Base-by-base conservation (phyloP, 2,329 filamentous ascomycete genomes). In the Tolypocladium tundrense region DNA sequence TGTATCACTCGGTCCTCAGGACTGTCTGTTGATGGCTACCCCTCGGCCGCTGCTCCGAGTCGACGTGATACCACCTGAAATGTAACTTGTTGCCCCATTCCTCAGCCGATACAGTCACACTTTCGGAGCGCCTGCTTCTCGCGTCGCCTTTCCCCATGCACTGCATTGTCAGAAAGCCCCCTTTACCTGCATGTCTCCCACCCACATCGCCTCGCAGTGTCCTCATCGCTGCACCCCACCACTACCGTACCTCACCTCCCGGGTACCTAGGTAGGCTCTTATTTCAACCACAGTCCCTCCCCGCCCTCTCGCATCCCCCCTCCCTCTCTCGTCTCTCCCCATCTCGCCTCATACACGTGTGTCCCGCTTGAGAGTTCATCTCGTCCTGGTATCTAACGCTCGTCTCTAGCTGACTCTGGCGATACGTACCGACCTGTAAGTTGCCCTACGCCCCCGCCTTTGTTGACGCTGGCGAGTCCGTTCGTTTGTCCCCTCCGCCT, bases 371-470 rank as follows among this genome's bases (percentile, higher is more conserved):
- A 60, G 62, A 60, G 60, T 62, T 61, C 60, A 57, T 62, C 61
- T 62, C 64, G 64, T 63, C 64, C 60, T 59, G 60, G 60, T 62
- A 70, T 76, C 75, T 80, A 75, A 77, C 75, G 56, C 62, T 67
- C 62, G 62, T 71, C 63, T 72, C 67, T 72, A 84, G 82, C 82
- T 71, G 82, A 84, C 67, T 78, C 79, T 66, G 79, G 79, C 72
- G 81, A 85, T 68, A 84, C 75, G 63, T 85, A 84, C 72, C 80
- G 82, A 71, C 80, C 81, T 68, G 82, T 81, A 73, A 81, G 79
- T 79, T 59, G 43, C 41, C 48, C n/a, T 10, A 33, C 21, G 10
- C 21, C 48, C 31, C 48, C 19, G 31, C 48, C 27, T 51, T 33
- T 35, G 48, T 51, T 51, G 45, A 19, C 9, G 24, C 45, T 43